Conservation (phyloP, 352 stramenopile species). For the Phytophthora pinifolia region DNA sequence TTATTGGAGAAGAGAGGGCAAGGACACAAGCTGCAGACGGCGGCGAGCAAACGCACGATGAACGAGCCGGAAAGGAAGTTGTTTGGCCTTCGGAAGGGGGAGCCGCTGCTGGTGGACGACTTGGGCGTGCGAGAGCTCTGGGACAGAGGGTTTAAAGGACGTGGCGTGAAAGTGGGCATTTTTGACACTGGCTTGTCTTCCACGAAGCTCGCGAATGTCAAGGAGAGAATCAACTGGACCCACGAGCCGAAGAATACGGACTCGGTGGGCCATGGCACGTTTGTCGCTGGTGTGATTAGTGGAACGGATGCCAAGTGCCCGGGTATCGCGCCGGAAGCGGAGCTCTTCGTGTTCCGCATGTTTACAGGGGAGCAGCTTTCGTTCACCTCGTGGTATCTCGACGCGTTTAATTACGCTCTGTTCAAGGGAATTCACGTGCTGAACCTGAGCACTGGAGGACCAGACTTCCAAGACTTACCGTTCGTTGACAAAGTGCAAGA, state of each 20-base stretch:
- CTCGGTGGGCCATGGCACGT: slow-evolving; percentile 80
- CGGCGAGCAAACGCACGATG: slow-evolving; percentile 14
- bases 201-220: slow-evolving; percentile 56
- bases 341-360: slow-evolving; percentile 83
- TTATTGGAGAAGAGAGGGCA: slow-evolving; percentile 17
- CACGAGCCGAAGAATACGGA: slow-evolving; percentile 79
- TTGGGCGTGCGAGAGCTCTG: slow-evolving; percentile 56
- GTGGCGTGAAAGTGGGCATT: slow-evolving; percentile 80
- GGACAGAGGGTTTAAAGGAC: slow-evolving; percentile 62
- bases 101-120: slow-evolving; percentile 44
- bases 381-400: slow-evolving; percentile 91
- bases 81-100: slow-evolving; percentile 29
- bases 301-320: slow-evolving; percentile 60
- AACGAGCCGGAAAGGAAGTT: slow-evolving; percentile 21
- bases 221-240: slow-evolving; percentile 87
- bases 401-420: slow-evolving; percentile 90
- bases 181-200: slow-evolving; percentile 85
- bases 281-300: slow-evolving; percentile 77
- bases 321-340: slow-evolving; percentile 73
- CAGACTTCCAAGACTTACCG: slow-evolving; percentile 82
- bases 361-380: slow-evolving; percentile 87
- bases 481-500: slow-evolving; percentile 91
- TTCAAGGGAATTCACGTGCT: slow-evolving; percentile 75
- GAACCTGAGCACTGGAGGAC: slow-evolving; percentile 87
- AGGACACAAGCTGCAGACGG: slow-evolving; percentile 20